Evolutionary conservation across 371 early-diverging fungal genomes (phyloP), one percentile per base, ranked within the genome.

Genomic region (Rhizopus stolonifer): DNA sequence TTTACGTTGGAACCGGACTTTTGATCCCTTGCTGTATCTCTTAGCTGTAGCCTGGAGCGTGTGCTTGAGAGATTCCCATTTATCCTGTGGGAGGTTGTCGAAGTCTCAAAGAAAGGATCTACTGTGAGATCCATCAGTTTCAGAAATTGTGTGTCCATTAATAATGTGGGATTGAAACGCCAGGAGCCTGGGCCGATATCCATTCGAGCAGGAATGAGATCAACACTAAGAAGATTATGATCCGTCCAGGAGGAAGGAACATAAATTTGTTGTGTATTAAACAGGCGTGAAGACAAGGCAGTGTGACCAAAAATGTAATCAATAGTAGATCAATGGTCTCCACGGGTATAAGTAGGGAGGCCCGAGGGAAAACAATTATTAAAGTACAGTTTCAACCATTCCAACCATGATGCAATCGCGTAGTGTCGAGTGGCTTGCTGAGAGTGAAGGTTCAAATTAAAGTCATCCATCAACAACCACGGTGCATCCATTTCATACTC

Each of bases 161-260:
- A 39, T 2, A 46, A 23, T 1, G 24, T 13, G 1, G 44, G 32
- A 26, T 52, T 52, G 23, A 52, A 44, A 5, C 43, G 29, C 52
- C 52, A 52, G 9, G 31, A 11, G 2, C 52, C 52, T 15, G 52
- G 52, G 8, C 52, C 52, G 14, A 43, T 17, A n/a, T 52, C 44
- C 4, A 8, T 4, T 3, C 44, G 32, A 29, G 2, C 21, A 21
- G 21, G 21, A n/a, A 44, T 13, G 2, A 52, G 22, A 17, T 52
- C 44, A 17, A 52, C 13, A 21, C 4, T 13, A 8, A 52, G 32
- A 3, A 42, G 10, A 13, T 23, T 14, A n/a, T 52, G 52, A 32
- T 52, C 43, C 1, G 43, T 52, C 44, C 45, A 52, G 5, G 29
- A 11, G 5, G 33, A 1, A 3, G 52, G 39, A 7, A 54, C 5